A percentile compares a stretch with the other conserved stretches of the same genome.
Conservation (phyloP, 345 rosid genomes). For the Erucastrum elatum region DNA sequence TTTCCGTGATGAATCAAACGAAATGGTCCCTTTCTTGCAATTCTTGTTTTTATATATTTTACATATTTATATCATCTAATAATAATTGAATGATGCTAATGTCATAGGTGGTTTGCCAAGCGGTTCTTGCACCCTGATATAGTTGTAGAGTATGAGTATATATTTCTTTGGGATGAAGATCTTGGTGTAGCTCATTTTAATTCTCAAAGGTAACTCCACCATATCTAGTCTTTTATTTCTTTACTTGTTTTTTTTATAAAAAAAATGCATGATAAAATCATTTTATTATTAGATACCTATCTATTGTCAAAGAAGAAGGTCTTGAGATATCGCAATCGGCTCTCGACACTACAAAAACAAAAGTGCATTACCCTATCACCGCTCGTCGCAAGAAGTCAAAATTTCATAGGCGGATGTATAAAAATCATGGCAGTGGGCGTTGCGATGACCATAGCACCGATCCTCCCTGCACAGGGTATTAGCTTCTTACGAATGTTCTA, state of each 20-base stretch:
- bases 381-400: slow-evolving; percentile 54
- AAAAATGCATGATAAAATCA: not conserved
- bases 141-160: slow-evolving; percentile 66
- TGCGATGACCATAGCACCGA: slow-evolving; percentile 69
- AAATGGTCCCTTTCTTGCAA: slow-evolving; percentile 59
- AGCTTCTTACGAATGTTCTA: not conserved
- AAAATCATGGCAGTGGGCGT: slow-evolving; percentile 70
- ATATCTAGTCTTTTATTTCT: not conserved
- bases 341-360: slow-evolving; percentile 75
- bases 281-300: slow-evolving; percentile 51
- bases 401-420: slow-evolving; percentile 80
- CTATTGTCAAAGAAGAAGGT: slow-evolving; percentile 69
- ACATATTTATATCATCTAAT: no score
- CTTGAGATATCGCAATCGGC: slow-evolving; percentile 96
- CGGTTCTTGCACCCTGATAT: slow-evolving; percentile 94
- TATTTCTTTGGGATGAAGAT: slow-evolving; percentile 98
- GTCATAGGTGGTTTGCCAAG: slow-evolving; percentile 92
- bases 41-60: not conserved
- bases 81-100: not conserved
- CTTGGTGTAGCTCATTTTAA: slow-evolving; percentile 77
- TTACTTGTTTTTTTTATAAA: not conserved
- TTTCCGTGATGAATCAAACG: slow-evolving; percentile 78
- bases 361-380: slow-evolving; percentile 74
- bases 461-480: slow-evolving; percentile 93
- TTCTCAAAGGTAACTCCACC: slow-evolving; percentile 53